Evolutionary conservation across 1,284 basidiomycete species (phyloP), one percentile per base, ranked within the genome.

Genomic region (Rhodotorula sp.): DNA sequence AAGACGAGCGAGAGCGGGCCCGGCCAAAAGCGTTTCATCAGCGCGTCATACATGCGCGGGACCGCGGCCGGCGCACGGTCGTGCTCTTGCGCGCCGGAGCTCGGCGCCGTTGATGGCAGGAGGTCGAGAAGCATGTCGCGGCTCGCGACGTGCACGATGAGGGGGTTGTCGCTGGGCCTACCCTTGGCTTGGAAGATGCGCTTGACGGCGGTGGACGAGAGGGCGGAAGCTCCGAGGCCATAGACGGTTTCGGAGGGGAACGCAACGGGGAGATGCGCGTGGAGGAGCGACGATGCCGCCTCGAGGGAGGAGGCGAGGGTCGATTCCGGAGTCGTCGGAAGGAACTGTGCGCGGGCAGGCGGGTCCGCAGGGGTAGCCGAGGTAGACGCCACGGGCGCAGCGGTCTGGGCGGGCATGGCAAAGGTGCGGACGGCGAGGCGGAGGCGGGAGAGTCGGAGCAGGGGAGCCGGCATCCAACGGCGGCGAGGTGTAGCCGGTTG

Each of bases 161-260:
- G 86, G 0, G 97, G 97, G 81, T 99, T 99, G 82, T 99, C 97
- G 7, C 91, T 84, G 1, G 97, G 97, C 59, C 97, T 86, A 53
- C 94, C 91, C 80, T 99, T 99, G 69, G 91, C 91, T 19, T 86
- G 84, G 82, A 95, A 99, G 78, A 99, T 96, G 73, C 85, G 86
- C 2, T 85, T 81, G 7, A 88, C 86, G 15, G 94, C 94, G 0
- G 87, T 78, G 70, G 89, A 83, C 50, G 81, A 79, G 53, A 95
- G 84, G 0, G 95, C 94, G 51, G 90, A 85, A 0, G 93, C 97
- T 34, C 92, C 97, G 8, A 99, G 88, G 1, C 97, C 97, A 81
- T 99, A 99, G 34, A 99, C 97, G 0, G 97, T 99, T 83, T 99
- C 97, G 41, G 97, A 98, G 0, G 97, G 96, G 79, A 99, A 94